These are phyloP conservation scores for Boechera retrofracta DNA, from an alignment of 345 rosid genomes.

Conservation along the genomic window DNA sequence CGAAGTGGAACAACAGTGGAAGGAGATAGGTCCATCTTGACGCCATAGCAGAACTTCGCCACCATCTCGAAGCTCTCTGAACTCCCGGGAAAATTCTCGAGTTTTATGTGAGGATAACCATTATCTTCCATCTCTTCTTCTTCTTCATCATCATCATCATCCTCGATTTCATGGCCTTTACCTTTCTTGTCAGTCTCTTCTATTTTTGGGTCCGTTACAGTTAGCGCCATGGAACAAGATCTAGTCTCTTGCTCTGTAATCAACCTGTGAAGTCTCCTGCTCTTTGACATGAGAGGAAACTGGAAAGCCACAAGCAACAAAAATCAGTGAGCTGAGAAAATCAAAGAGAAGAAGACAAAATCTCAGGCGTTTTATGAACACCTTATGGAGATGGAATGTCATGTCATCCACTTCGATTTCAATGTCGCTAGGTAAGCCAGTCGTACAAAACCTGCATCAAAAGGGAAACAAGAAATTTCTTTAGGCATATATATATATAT, in stretches of 20 bases:
- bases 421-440: slow-evolving; percentile 92
- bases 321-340: not conserved
- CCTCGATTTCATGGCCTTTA: slow-evolving; percentile 40
- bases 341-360: not conserved
- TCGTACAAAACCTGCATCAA: slow-evolving; percentile 80
- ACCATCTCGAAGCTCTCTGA: slow-evolving; percentile 86
- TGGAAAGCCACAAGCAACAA: slow-evolving; percentile 31
- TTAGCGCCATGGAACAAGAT: slow-evolving; percentile 27
- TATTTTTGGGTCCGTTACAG: not conserved
- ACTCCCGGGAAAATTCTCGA: slow-evolving; percentile 87
- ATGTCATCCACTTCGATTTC: slow-evolving; percentile 83
- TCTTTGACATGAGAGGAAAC: slow-evolving; percentile 95
- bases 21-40: slow-evolving; percentile 74
- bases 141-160: slow-evolving; percentile 34
- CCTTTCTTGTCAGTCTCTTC: slow-evolving; percentile 28
- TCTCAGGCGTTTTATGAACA: slow-evolving; percentile 19
- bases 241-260: slow-evolving; percentile 77
- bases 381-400: slow-evolving; percentile 97
- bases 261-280: slow-evolving; percentile 72
- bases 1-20: slow-evolving; percentile 76
- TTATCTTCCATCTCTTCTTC: slow-evolving; percentile 49
- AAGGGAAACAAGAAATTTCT: not conserved
- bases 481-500: not conserved
- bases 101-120: slow-evolving; percentile 54
- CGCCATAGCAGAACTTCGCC: slow-evolving; percentile 95